Percentiles rank a stretch among this genome's conserved stretches.
Conservation (phyloP, 2,329 filamentous ascomycete genomes). For the Pseudocercospora ulei region DNA sequence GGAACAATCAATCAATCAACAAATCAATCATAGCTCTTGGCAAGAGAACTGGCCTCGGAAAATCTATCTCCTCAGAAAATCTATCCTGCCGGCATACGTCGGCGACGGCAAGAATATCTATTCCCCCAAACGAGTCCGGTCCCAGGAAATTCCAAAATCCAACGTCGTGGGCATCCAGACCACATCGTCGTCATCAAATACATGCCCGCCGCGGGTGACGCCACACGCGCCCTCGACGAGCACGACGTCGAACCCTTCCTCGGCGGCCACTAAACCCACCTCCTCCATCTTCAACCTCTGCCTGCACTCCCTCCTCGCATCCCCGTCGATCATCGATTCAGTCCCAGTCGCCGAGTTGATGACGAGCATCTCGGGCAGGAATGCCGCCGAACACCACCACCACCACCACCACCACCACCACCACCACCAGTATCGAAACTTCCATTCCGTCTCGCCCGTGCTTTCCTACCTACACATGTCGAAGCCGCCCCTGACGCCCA, state of each 20-base stretch:
- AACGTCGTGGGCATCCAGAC: constrained; percentile 98
- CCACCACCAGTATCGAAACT: constrained; percentile 85
- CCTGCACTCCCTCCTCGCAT: constrained; percentile 93
- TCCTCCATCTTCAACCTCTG: constrained; percentile 98
- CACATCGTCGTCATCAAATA: constrained; percentile 99
- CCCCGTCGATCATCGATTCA: constrained; percentile 92
- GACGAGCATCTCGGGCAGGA: constrained; percentile 89
- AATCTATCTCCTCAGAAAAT: too few species aligned
- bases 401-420: too few species aligned
- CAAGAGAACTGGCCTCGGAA: too few species aligned
- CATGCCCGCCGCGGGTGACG: constrained; percentile 96
- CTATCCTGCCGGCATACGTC: too few species aligned
- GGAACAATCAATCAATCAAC: too few species aligned
- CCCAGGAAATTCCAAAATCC: constrained; percentile 98
- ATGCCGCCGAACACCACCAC: constrained; percentile 44
- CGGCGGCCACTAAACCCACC: constrained; percentile 95
- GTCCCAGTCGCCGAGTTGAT: constrained; percentile 92
- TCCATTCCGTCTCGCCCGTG: constrained; percentile 93
- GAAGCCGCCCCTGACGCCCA: constrained; percentile 83
- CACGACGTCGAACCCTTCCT: constrained; percentile 99
- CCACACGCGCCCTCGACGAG: constrained; percentile 97
- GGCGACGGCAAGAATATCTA: constrained; percentile 96
- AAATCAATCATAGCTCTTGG: too few species aligned
- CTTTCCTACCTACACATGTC: constrained; percentile 99
- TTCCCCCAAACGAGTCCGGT: constrained; percentile 96